Evolutionary conservation across 2,329 filamentous ascomycete genomes (phyloP).

Genomic region (Orbilia brochopaga): DNA sequence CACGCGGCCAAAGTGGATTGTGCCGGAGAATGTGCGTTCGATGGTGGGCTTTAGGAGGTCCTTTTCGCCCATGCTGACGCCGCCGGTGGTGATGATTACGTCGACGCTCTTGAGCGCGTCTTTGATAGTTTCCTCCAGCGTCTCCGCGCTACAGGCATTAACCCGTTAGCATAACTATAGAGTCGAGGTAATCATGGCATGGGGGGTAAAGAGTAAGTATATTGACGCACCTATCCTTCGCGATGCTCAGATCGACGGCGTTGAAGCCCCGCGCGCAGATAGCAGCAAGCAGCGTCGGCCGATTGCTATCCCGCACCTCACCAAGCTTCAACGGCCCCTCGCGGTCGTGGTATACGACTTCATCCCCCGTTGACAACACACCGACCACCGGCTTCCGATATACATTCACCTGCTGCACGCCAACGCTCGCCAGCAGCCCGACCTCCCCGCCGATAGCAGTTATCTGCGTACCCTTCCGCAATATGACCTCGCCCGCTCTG

Average conservation of each 20-base stretch:
- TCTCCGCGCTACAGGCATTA: conserved; percentile 62
- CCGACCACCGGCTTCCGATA: conserved; percentile 81
- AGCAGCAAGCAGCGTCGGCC: conserved; percentile 82
- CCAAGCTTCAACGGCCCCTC: conserved; percentile 71
- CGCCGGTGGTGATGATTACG: conserved; percentile 87
- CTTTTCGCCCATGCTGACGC: conserved; percentile 96
- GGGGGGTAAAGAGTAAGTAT: no score
- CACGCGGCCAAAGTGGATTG: conserved; percentile 94
- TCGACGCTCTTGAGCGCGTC: conserved; percentile 76
- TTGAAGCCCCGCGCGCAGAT: conserved; percentile 76
- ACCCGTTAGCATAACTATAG: conserved; percentile 6
- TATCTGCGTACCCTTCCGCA: conserved; percentile 79
- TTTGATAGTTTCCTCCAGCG: conserved; percentile 78
- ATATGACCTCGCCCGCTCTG: conserved; percentile 69
- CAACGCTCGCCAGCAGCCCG: conserved; percentile 84
- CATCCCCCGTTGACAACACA: conserved; percentile 90
- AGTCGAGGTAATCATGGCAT: background rate
- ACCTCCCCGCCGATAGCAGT: conserved; percentile 88
- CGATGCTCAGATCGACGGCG: conserved; percentile 84
- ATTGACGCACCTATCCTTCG: conserved; percentile 70
- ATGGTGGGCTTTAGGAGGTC: conserved; percentile 96
- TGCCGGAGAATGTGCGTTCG: conserved; percentile 84
- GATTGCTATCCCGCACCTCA: conserved; percentile 91
- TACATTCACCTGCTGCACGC: conserved; percentile 72
- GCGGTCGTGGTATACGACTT: conserved; percentile 78